Percentiles rank a stretch among this genome's conserved stretches.
phyloP scores from a whole-genome alignment of 2,329 filamentous ascomycete genomes.

The Apiospora koreana region DNA sequence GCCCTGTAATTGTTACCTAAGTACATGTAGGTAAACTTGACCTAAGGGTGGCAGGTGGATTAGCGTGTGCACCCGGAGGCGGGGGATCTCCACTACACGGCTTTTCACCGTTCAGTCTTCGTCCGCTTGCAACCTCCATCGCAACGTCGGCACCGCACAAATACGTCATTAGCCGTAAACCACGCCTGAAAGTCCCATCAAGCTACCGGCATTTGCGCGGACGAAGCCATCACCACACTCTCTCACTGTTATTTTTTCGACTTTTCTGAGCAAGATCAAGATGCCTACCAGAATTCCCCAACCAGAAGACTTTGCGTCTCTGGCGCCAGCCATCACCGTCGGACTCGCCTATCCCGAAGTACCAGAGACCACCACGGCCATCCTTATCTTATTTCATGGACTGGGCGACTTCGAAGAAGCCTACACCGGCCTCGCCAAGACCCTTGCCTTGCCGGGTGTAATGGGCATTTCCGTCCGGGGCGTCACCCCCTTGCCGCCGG shows the following conservation, averaged over 20 bases:
- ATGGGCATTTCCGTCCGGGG: slow-evolving; percentile 74
- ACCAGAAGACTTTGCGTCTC: slow-evolving; percentile 48
- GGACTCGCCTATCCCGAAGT: slow-evolving; percentile 52
- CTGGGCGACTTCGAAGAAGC: slow-evolving; percentile 73
- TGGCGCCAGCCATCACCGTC: slow-evolving; percentile 43
- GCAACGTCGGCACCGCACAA: slow-evolving; percentile 2
- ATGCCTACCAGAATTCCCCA: slow-evolving; percentile 53
- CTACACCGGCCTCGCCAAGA: slow-evolving; percentile 69
- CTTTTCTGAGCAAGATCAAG: slow-evolving; percentile 26
- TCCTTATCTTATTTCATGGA: slow-evolving; percentile 82
- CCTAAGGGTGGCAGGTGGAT: too few relatives aligned
- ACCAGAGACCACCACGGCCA: slow-evolving; percentile 66
- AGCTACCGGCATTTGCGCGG: not conserved
- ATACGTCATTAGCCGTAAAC: slow-evolving; percentile 1
- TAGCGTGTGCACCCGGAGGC: not conserved
- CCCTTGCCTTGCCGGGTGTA: slow-evolving; percentile 75
- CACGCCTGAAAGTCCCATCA: not conserved
- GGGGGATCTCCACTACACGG: not conserved
- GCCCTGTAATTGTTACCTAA: too few relatives aligned
- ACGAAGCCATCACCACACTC: not conserved
- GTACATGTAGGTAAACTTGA: too few relatives aligned
- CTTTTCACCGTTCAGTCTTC: slow-evolving; percentile 2
- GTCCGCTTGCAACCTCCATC: not conserved
- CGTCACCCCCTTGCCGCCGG: slow-evolving; percentile 67
- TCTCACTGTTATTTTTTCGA: not conserved